Percentiles rank a stretch among this genome's conserved stretches.
Evolutionary conservation across 306 rosid species (phyloP).

Genomic region (Adenanthera pavonina): DNA sequence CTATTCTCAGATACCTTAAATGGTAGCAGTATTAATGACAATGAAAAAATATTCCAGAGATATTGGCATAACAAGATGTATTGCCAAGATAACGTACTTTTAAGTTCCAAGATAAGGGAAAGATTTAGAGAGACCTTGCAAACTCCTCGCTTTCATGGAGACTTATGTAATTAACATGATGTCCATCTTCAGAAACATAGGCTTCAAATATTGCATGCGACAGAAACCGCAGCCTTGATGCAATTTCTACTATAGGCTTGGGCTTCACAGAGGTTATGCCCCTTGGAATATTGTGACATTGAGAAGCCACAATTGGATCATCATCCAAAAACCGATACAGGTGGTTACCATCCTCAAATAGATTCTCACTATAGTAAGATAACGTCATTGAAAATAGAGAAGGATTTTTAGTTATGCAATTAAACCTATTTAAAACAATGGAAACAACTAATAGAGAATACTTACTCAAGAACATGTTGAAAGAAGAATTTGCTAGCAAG

Average conservation of each 20-base stretch:
- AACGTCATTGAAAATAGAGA: constrained; percentile 22
- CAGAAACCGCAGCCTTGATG: constrained; percentile 74
- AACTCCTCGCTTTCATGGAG: constrained; percentile 86
- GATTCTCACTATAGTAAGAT: constrained; percentile 61
- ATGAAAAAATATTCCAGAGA: neutral
- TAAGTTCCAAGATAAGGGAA: constrained; percentile 11
- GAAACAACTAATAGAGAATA: constrained; percentile 35
- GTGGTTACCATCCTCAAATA: constrained; percentile 80
- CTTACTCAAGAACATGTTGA: constrained; percentile 81
- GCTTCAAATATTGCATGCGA: constrained; percentile 73
- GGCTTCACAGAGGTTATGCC: constrained; percentile 74
- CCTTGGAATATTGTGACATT: constrained; percentile 71
- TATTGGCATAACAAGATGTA: constrained; percentile 15
- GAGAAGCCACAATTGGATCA: constrained; percentile 72
- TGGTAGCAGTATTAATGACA: constrained; percentile 6
- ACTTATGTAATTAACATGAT: constrained; percentile 73
- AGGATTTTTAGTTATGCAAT: constrained; percentile 10
- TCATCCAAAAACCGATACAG: constrained; percentile 80
- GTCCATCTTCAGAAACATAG: constrained; percentile 72
- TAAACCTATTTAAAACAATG: constrained; percentile 18
- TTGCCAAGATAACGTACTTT: constrained; percentile 20
- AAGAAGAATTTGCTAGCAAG: constrained; percentile 76
- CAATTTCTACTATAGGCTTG: constrained; percentile 69
- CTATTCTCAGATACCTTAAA: constrained; percentile 77
- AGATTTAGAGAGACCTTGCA: constrained; percentile 62